Evolutionary conservation across 2,329 filamentous ascomycete species (phyloP), one percentile per base, ranked within the genome.

Genomic region (Penicillium rolfsii): DNA sequence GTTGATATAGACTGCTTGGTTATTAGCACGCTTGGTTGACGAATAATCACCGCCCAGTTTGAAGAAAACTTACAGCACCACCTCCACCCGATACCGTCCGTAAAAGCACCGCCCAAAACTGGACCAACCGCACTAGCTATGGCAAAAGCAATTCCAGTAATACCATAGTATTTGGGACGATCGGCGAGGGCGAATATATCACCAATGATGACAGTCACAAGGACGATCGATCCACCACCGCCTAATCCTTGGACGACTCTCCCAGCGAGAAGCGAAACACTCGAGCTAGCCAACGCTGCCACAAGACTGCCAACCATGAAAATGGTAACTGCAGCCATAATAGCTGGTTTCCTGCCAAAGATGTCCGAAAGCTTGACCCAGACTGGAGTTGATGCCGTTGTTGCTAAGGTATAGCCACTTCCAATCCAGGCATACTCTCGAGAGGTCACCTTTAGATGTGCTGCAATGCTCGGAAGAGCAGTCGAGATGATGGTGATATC

Each of bases 341-440:
- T 57, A 35, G 43, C 19, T 24, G 46, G 35, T 35, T 58, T 62
- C 38, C 60, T 35, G 11, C 57, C 45, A 30, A 35, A 59, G 4
- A 56, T 59, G 12, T 56, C 58, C 4, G 58, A 59, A 35, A 59
- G 64, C 43, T 76, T 78, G 2, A 75, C 76, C 78, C 78, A 80
- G 48, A 78, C 69, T 1, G 78, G 78, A 6, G 76, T 72, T 1
- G 73, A 75, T 1, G 77, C 74, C 43, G 77, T 71, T 59, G 72
- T 72, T 58, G 70, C 72, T 35, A 78, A 66, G 16, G 77, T 66
- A 65, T 74, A 77, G 12, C 74, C 67, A 30, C 71, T 73, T 50
- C 74, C 74, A 53, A 79, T 72, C 76, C 74, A 80, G 26, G 77
- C 72, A 61, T 78, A 76, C 55, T 73, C 70, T n/a, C 70, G 57